Base-by-base conservation (phyloP, 139 green algal species). In the Nannochloris sp. region DNA sequence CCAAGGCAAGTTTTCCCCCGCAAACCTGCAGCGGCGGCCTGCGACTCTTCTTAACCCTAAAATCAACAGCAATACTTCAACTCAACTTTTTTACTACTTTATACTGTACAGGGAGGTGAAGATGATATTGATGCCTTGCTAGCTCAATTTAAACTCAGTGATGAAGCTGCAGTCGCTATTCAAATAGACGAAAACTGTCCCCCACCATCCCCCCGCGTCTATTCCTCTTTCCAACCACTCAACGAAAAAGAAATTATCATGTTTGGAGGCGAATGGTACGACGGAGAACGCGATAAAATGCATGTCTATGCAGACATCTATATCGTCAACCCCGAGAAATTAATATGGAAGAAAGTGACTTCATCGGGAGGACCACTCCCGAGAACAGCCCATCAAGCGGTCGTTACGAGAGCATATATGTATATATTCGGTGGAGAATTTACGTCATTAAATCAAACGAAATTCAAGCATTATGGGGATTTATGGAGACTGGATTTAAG, bases 351-450 rank as follows among this genome's bases (percentile, higher is more conserved):
- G 13, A 70, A 65, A 4, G 73, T 97, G 1, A 58, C 63, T 10
- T 79, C 63, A 2, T 86, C 91, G 44, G 88, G 88, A 51, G 77
- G 82, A 14, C 92, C 92, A 2, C 70, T 83, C 2, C 90, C 93
- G 2, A 76, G 93, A 33, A 94, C 81, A 34, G 83, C 82, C 4
- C 92, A 98, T 72, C 89, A 96, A 64, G 85, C 85, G 4, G 82
- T 91, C 15, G 65, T 88, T 3, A 70, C 82, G 60, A 93, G 89
- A 68, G 39, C 56, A 23, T 87, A 71, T 59, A 74, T 98, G 62
- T 96, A 92, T 60, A 59, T 99, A 29, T 98, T 95, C 73, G 92
- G 92, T 3, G 93, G 93, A 1, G 93, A 99, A 78, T 93, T 98
- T 68, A 97, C 90, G 7, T 92, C 80, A 0, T 87, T 83, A 4